Evolutionary conservation across 176 grass and related monocot genomes (phyloP), one percentile per base, ranked within the genome.

Genomic region (Dendrocalamus sinicus): DNA sequence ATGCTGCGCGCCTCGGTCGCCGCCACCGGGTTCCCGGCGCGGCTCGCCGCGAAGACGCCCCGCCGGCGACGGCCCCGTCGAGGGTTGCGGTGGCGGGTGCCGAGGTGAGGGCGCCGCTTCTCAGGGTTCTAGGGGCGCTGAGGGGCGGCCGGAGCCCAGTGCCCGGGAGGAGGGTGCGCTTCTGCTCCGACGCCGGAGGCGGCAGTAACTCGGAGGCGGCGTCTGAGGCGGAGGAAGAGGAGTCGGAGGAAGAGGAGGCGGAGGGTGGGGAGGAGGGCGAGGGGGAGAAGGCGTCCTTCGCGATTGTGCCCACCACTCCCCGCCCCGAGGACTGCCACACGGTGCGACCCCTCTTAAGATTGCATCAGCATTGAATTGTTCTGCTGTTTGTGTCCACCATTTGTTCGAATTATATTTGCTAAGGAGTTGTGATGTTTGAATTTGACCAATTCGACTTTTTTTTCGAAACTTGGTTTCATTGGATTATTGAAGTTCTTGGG

Each of bases 291-390:
- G 78, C 59, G 23, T n/a, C 89, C 13, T 83, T 81, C 23, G 85
- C 85, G 40, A 85, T 94, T 83, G 78, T 76, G 51, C 68, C 85
- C 6, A 52, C 90, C 40, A 89, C 64, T 6, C 54, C 84, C 32
- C 87, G 93, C 35, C 93, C 93, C 13, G 90, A 94, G 79, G 93
- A 94, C 70, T 94, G 82, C 79, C 72, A 83, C 80, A 89, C 87
- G 85, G 93, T 92, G 41, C 67, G 73, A 62, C 5, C 47, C 19
- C 80, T 68, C 59, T 73, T 35, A 45, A 17, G 37, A 41, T 57
- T 54, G 47, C 10, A 45, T 30, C 32, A 40, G 32, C 60, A 66
- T 87, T 74, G 55, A 54, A 26, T 39, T 51, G 28, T 24, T 67
- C 30, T 73, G 69, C 44, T 52, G 54, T 41, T 19, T 81, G 43